Evolutionary conservation across 139 green algal genomes (phyloP).

Genomic region (Picochlorum sp.): DNA sequence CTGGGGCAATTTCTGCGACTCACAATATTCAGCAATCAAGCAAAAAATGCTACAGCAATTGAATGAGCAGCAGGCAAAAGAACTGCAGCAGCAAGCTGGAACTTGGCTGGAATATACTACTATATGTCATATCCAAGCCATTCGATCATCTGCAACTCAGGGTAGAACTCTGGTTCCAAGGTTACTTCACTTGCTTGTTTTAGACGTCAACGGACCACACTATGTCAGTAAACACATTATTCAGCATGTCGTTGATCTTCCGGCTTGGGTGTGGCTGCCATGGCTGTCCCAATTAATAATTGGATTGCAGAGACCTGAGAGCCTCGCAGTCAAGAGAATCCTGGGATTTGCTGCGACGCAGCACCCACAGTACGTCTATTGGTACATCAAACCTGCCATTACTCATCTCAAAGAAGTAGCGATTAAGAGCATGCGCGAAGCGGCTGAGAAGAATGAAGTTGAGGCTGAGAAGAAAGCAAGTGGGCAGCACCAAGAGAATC

Average conservation of each 20-base stretch:
- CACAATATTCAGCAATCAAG: conserved; percentile 28
- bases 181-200: conserved; percentile 78
- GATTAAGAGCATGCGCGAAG: conserved; percentile 35
- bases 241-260: conserved; percentile 40
- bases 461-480: conserved; percentile 12
- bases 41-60: conserved; percentile 5
- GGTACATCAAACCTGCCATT: conserved; percentile 74
- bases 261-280: conserved; percentile 84
- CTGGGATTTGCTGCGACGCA: conserved; percentile 25
- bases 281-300: conserved; percentile 89
- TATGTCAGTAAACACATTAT: conserved; percentile 32
- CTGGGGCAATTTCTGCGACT: conserved; percentile 87
- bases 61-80: neutral
- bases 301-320: conserved; percentile 72
- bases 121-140: conserved; percentile 67
- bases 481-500: neutral
- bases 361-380: conserved; percentile 84
- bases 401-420: conserved; percentile 58
- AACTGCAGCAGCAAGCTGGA: neutral
- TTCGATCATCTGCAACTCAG: conserved; percentile 33
- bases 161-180: conserved; percentile 64
- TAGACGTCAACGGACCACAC: conserved; percentile 61
- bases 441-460: neutral
- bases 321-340: conserved; percentile 43
- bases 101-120: conserved; percentile 79